Base-by-base conservation (phyloP, 2,329 filamentous ascomycete genomes). In the Clarireedia sp. region DNA sequence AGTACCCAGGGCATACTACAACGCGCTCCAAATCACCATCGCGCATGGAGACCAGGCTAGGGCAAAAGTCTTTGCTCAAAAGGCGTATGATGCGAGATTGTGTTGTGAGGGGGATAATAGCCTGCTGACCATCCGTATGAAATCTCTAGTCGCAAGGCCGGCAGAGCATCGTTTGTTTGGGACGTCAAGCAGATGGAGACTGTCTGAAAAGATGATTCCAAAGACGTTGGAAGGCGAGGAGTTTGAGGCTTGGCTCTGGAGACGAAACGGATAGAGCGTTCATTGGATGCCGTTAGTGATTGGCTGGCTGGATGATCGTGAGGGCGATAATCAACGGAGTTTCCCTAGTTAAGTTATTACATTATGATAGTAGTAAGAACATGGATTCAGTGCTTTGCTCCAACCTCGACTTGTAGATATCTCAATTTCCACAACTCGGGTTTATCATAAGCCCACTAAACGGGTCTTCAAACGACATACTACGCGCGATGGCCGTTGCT, bases 41-140 rank as follows among this genome's bases (percentile, higher is more conserved):
- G 62, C 65, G 7, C 70, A 75, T 63, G 67, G 71, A 1, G 74
- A 76, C 59, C 64, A 70, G 55, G 73, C 73, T 46, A 66, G 74
- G 45, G 73, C 73, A 7, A 69, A 62, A 10, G 64, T 69, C 8
- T 76, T 76, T 64, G 71, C 71, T 5, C 66, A 73, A 55, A 69
- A 62, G 52, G 65, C 64, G 3, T 70, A 72, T 52, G 59, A 63
- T 41, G 58, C 62, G 1, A 65, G 68, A 33, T 57, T 70, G 10
- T 60, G 69, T 3, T 71, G 66, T 51, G 68, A 72, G 53, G 72
- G 72, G 2, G 69, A 71, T 50, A 71, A 75, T 57, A 70, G 66
- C 45, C 63, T 68, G 5, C 63, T 63, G 12, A 64, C 68, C 21
- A 63, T 12, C 61, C 58, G 16, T 50, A 63, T 59, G 38, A 53